phyloP scores from a whole-genome alignment of 257 asterid species.

The Euphrasia confusa region DNA sequence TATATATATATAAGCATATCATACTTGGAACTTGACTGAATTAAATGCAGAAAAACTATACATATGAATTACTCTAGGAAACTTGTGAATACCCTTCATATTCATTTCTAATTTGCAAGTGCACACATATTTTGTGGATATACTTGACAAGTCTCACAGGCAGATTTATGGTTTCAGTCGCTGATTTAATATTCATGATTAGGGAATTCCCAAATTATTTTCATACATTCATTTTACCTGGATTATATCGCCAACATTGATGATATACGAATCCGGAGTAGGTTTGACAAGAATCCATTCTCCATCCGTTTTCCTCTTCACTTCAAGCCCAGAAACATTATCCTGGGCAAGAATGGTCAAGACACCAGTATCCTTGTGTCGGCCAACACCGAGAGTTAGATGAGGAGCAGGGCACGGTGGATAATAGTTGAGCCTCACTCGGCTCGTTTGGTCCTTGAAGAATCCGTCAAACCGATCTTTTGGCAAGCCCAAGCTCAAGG shows the following conservation, averaged over 20 bases:
- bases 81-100: not conserved
- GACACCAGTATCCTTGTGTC: constrained; percentile 38
- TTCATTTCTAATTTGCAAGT: no score
- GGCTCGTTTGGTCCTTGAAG: constrained; percentile 35
- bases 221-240: constrained; percentile 25
- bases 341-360: constrained; percentile 37
- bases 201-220: no score
- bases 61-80: constrained; percentile 1
- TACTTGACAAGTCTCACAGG: no score
- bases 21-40: not conserved
- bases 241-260: constrained; percentile 35
- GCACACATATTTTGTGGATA: no score
- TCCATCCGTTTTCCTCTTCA: constrained; percentile 34
- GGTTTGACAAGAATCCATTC: constrained; percentile 39
- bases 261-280: constrained; percentile 25
- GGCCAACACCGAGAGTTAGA: constrained; percentile 37
- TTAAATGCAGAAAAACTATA: no score
- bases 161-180: no score
- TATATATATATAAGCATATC: not conserved
- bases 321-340: constrained; percentile 36
- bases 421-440: constrained; percentile 37
- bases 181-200: no score
- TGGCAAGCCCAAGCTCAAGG: constrained; percentile 34
- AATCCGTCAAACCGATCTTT: constrained; percentile 27
- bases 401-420: constrained; percentile 38